Percentiles rank a stretch among this genome's conserved stretches.
These are phyloP conservation scores for Butyriboletus loyo DNA, from an alignment of 768 basidiomycete species.

Conservation along the genomic window DNA sequence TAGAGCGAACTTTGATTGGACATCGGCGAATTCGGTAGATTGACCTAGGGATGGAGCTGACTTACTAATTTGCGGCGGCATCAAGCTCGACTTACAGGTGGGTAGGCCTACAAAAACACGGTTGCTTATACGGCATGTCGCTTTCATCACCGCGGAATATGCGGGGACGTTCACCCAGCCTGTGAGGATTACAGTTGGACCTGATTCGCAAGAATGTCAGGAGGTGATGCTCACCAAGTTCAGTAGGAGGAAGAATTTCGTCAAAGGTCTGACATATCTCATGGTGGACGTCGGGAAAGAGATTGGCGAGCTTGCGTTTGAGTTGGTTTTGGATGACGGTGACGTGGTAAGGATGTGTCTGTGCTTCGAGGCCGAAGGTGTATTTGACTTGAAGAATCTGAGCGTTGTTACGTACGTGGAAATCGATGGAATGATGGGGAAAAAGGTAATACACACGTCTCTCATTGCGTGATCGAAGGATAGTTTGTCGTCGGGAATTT, in stretches of 20 bases:
- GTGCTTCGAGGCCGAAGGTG: conserved; percentile 34
- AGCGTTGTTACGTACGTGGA: conserved; percentile 17
- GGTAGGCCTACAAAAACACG: conserved; percentile 41
- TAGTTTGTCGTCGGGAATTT: conserved; percentile 44
- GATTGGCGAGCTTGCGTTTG: conserved; percentile 31
- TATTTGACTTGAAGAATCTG: conserved; percentile 39
- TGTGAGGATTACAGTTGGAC: conserved; percentile 8
- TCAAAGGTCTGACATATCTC: conserved; percentile 34
- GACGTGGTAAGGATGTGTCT: conserved; percentile 36
- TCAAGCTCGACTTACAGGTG: conserved; percentile 30
- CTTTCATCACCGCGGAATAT: conserved; percentile 27
- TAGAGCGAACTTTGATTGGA: conserved; percentile 34
- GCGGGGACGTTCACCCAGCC: conserved; percentile 32
- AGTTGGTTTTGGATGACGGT: conserved; percentile 31
- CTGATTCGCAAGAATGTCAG: conserved; percentile 8
- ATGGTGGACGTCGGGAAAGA: conserved; percentile 34
- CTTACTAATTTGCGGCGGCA: not conserved
- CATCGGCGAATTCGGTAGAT: conserved; percentile 34
- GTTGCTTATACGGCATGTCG: conserved; percentile 38
- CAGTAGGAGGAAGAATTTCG: conserved; percentile 24
- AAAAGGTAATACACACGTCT: conserved; percentile 33
- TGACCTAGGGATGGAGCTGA: conserved; percentile 30
- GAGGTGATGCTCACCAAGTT: conserved; percentile 16
- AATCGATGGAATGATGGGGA: not conserved
- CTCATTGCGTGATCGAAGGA: conserved; percentile 39